These are phyloP conservation scores for Fusarium anthophilum DNA, from an alignment of 2,329 filamentous ascomycete genomes.

Conservation along the genomic window DNA sequence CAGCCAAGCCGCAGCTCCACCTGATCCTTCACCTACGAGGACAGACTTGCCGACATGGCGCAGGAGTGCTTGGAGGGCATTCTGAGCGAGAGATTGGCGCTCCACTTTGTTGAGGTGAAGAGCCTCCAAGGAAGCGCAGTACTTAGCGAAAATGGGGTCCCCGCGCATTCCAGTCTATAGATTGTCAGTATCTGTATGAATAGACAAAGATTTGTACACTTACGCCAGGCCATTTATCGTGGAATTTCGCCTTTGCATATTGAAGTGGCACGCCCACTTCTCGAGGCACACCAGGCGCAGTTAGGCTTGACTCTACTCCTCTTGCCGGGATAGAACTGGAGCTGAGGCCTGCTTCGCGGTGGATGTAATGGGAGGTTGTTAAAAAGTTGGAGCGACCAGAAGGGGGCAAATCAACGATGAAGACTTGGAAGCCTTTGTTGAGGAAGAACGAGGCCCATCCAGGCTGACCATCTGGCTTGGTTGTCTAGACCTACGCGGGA, in stretches of 20 bases:
- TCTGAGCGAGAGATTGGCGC: slow-evolving; percentile 45
- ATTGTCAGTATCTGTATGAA: background rate
- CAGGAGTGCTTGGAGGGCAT: slow-evolving; percentile 54
- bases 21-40: slow-evolving; percentile 61
- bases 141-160: slow-evolving; percentile 59
- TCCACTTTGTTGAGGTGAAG: slow-evolving; percentile 42
- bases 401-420: slow-evolving; percentile 54
- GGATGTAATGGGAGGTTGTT: slow-evolving; percentile 28
- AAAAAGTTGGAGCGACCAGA: slow-evolving; percentile 50
- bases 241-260: slow-evolving; percentile 42
- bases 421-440: slow-evolving; percentile 53
- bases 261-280: slow-evolving; percentile 13
- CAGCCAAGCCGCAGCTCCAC: slow-evolving; percentile 57
- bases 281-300: slow-evolving; percentile 40
- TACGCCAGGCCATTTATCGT: slow-evolving; percentile 54
- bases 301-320: slow-evolving; percentile 46
- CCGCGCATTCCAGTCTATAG: slow-evolving; percentile 49
- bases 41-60: slow-evolving; percentile 53
- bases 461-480: slow-evolving; percentile 56
- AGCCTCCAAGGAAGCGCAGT: slow-evolving; percentile 55
- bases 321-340: slow-evolving; percentile 30
- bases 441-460: slow-evolving; percentile 60
- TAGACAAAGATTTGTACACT: background rate
- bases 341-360: slow-evolving; percentile 29
- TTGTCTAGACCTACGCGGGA: slow-evolving; percentile 49